Conservation (phyloP, 139 green algal genomes). For the Chlorella sp. region DNA sequence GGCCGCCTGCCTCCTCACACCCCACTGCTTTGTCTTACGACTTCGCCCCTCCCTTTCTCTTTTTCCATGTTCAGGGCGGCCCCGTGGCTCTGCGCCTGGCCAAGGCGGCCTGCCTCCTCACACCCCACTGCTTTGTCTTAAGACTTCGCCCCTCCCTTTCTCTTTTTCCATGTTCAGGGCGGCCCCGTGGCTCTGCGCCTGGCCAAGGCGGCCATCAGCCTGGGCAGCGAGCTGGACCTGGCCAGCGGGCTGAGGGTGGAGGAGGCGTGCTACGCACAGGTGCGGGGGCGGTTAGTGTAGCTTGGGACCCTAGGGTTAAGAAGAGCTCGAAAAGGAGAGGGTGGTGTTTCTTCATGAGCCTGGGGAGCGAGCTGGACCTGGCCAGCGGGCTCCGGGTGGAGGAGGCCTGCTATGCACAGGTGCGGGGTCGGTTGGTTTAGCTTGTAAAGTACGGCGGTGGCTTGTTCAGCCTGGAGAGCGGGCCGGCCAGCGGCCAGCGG, state of each 20-base stretch:
- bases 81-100: slow-evolving; percentile 78
- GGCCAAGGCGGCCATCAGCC: slow-evolving; percentile 80
- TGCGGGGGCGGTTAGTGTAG: neutral
- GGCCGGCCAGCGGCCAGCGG: slow-evolving; percentile 71
- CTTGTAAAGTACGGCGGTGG: too few species aligned
- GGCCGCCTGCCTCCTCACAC: slow-evolving; percentile 41
- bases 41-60: neutral
- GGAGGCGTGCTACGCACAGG: slow-evolving; percentile 69
- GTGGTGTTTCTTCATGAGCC: too few species aligned
- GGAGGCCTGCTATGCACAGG: slow-evolving; percentile 70
- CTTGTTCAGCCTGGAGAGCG: too few species aligned
- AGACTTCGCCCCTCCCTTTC: too few species aligned
- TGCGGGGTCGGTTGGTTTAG: neutral
- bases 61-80: slow-evolving; percentile 43
- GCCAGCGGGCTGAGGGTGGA: slow-evolving; percentile 72
- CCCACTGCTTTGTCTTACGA: too few species aligned
- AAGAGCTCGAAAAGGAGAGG: too few species aligned
- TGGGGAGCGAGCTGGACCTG: slow-evolving; percentile 73
- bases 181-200: slow-evolving; percentile 78
- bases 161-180: neutral
- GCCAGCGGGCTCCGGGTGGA: slow-evolving; percentile 72
- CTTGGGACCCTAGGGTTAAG: too few species aligned
- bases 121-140: too few species aligned
- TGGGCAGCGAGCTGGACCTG: slow-evolving; percentile 73
- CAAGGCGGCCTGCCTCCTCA: slow-evolving; percentile 59